phyloP scores from a whole-genome alignment of 495 filamentous ascomycete genomes.

The Aspergillus saccharolyticus region DNA sequence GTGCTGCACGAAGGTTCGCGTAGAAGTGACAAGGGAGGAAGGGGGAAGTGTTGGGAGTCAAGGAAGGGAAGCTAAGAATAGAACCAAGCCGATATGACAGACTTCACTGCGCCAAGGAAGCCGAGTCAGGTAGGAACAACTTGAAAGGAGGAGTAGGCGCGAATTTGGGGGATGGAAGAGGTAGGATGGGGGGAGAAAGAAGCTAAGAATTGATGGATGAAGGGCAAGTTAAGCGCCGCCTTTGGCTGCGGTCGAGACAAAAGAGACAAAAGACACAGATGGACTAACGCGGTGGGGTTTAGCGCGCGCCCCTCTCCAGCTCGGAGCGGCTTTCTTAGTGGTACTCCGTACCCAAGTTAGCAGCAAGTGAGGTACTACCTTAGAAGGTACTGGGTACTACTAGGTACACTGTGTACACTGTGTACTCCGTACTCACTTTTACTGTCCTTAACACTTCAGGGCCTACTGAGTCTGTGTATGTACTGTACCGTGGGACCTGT shows the following conservation, averaged over 20 bases:
- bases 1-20: neutral
- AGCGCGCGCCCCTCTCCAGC: constrained; percentile 28
- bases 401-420: too few species aligned
- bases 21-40: neutral
- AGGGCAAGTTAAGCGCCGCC: constrained; percentile 1
- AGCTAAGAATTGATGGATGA: constrained; percentile 17
- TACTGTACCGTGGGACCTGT: neutral
- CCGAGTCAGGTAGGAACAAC: neutral
- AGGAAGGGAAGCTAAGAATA: neutral
- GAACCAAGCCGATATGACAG: neutral
- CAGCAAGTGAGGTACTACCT: too few species aligned
- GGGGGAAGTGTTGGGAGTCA: neutral
- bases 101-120: neutral
- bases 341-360: too few species aligned
- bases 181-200: neutral
- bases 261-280: constrained; percentile 1
- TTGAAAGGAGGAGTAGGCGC: neutral
- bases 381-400: too few species aligned
- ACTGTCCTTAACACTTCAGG: too few species aligned
- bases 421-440: too few species aligned
- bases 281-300: constrained; percentile 28
- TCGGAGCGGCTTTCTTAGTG: constrained; percentile 37
- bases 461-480: too few species aligned
- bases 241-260: constrained; percentile 24
- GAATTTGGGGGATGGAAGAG: neutral